Percentiles rank a stretch among this genome's conserved stretches.
These are phyloP conservation scores for Lentinula guzmanii DNA, from an alignment of 768 basidiomycete species.

Conservation along the genomic window DNA sequence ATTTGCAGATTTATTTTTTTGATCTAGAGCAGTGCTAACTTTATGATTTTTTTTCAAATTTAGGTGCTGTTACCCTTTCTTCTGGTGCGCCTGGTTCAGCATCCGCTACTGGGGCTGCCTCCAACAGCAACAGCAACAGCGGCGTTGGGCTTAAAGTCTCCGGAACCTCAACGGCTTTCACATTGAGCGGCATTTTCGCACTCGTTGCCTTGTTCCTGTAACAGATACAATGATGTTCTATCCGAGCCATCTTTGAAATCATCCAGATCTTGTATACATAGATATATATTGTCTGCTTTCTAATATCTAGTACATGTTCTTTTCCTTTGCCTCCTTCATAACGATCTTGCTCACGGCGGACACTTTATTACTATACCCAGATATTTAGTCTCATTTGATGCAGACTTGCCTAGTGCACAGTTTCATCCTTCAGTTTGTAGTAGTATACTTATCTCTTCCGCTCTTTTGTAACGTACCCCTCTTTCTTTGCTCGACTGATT, in stretches of 20 bases:
- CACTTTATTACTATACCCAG: not conserved
- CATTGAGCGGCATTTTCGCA: not conserved
- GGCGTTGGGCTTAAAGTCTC: not conserved
- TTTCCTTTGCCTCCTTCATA: not conserved
- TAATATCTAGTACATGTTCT: not conserved
- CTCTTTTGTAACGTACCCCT: not conserved
- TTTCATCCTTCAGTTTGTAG: not conserved
- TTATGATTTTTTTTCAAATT: no score
- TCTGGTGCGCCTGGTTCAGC: constrained; percentile 28
- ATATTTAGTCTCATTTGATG: not conserved
- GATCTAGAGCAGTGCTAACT: not conserved
- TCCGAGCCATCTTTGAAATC: not conserved
- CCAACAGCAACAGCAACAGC: not conserved
- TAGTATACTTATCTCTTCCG: not conserved
- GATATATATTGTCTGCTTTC: not conserved
- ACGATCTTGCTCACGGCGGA: not conserved
- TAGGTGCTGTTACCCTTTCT: constrained; percentile 21
- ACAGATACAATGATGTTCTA: not conserved
- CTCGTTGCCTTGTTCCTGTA: constrained; percentile 1
- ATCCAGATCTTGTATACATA: not conserved
- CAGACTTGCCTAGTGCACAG: not conserved
- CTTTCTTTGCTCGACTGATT: not conserved
- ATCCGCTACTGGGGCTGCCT: constrained; percentile 18
- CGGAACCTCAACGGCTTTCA: not conserved
- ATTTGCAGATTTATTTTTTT: constrained; percentile 30